Base-by-base conservation (phyloP, 2,329 filamentous ascomycete genomes). In the Xylaria sp. region DNA sequence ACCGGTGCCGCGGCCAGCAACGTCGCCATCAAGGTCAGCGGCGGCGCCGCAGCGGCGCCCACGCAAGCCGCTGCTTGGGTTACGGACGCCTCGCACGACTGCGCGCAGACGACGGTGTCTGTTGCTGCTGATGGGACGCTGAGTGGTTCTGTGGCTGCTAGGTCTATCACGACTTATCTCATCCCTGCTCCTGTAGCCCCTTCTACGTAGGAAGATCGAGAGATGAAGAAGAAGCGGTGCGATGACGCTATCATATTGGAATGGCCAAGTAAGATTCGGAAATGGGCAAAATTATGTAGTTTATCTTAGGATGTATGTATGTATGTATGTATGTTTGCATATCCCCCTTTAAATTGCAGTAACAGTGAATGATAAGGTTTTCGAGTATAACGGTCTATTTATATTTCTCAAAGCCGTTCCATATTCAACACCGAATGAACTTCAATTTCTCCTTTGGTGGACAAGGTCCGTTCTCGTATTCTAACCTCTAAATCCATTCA, bases 101-200 rank as follows among this genome's bases (percentile, higher is more conserved):
- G 75, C 40, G 73, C 66, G 55, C 42, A 54, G 63, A 74, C 72
- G 18, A 65, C 65, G 1, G 74, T 73, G 13, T 67, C 74, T 0
- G 71, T 75, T n/a, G 68, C 60, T 3, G 55, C 71, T 8, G 71
- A 69, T 29, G 74, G 74, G 1, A 57, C 72, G 9, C 60, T 77
- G 9, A 71, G 68, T 1, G 76, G 73, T 1, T 72, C 70, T 10
- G 74, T 76, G 1, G 74, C 74, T 16, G 75, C 73, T 35, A 61
- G 73, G 40, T 76, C 74, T 5, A 75, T 77, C 29, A 77, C 75
- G 1, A 77, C 75, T 12, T 76, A 76, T 57, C 70, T 69, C 47
- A 65, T 72, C 64, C 74, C 68, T 35, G 67, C 51, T 40, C 63
- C 29, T 71, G 73, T 5, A 73, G 63, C 68, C 13, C 61, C 48